These are phyloP conservation scores for Setaria italica DNA, from an alignment of 202 grass and related monocot genomes.

Conservation along the genomic window DNA sequence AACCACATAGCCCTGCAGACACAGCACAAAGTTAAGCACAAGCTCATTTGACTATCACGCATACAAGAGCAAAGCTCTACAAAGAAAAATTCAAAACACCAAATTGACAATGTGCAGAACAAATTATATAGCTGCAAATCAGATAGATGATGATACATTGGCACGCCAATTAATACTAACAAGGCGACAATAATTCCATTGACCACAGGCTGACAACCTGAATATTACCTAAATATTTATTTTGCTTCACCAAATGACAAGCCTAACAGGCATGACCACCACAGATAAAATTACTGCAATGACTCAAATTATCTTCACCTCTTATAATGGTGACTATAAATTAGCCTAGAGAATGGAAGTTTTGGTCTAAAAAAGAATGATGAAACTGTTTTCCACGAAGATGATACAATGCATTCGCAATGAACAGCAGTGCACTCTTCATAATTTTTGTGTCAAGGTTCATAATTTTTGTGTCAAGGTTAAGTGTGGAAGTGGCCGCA, in stretches of 20 bases:
- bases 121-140: background rate
- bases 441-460: background rate
- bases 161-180: background rate
- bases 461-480: no score
- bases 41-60: background rate
- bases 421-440: background rate
- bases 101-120: background rate
- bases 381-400: background rate
- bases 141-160: no score
- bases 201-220: background rate
- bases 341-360: background rate
- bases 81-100: background rate
- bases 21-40: background rate
- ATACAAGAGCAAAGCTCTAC: background rate
- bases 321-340: no score
- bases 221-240: no score
- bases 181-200: background rate
- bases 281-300: background rate
- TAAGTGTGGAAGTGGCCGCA: background rate
- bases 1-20: slow-evolving; percentile 74
- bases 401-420: background rate
- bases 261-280: background rate
- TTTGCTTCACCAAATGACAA: background rate
- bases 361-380: background rate
- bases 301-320: background rate